Percentiles rank a stretch among this genome's conserved stretches.
Evolutionary conservation across 2,329 filamentous ascomycete species (phyloP).

Genomic region (Cryphonectria naterciae): DNA sequence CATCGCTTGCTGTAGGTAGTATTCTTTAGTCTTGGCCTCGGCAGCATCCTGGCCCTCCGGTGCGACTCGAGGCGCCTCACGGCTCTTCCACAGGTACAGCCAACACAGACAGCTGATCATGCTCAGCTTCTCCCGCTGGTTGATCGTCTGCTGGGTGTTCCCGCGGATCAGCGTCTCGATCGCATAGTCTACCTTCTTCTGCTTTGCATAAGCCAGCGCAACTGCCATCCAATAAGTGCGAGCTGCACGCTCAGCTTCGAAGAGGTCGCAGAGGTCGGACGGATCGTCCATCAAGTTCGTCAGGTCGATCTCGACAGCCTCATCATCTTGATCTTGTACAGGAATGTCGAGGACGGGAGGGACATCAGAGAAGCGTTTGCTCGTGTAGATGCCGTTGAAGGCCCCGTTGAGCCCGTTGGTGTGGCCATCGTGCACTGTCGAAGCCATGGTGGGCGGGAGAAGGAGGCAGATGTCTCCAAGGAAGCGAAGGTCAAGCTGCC

Average conservation of each 20-base stretch:
- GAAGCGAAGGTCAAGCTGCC: not conserved
- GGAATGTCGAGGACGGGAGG: constrained; percentile 69
- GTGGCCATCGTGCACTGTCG: constrained; percentile 48
- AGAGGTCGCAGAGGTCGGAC: constrained; percentile 89
- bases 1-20: constrained; percentile 89
- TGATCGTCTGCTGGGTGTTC: constrained; percentile 69
- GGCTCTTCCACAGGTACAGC: constrained; percentile 88
- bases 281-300: constrained; percentile 91
- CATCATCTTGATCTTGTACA: constrained; percentile 67
- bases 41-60: constrained; percentile 66
- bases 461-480: constrained; percentile 28
- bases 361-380: constrained; percentile 67
- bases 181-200: constrained; percentile 86
- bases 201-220: constrained; percentile 93
- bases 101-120: constrained; percentile 85
- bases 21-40: constrained; percentile 88
- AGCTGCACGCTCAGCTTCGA: constrained; percentile 91
- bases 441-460: constrained; percentile 47
- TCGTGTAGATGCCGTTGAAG: constrained; percentile 43
- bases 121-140: constrained; percentile 81
- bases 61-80: constrained; percentile 70
- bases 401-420: constrained; percentile 50
- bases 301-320: constrained; percentile 89
- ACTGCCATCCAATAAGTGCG: constrained; percentile 99
- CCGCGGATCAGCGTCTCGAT: constrained; percentile 76